Conservation (phyloP, 164 flowering plant genomes). For the Amborella trichopoda region DNA sequence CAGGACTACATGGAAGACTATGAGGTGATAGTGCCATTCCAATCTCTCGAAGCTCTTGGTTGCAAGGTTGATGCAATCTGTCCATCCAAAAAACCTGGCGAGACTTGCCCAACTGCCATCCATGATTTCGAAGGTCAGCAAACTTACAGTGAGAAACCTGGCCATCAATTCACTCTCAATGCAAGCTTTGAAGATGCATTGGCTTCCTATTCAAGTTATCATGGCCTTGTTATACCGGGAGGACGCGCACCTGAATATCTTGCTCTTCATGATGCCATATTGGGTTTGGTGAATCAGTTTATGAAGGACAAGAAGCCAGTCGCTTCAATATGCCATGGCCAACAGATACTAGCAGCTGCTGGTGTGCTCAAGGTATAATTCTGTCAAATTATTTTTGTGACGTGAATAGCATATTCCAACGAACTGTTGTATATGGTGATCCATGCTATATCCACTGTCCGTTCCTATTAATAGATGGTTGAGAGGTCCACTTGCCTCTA, state of each 20-base stretch:
- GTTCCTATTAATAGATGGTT: no score
- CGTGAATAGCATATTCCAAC: background rate
- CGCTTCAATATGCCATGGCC: slow-evolving; percentile 98
- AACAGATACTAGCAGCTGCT: slow-evolving; percentile 91
- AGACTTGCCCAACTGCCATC: slow-evolving; percentile 76
- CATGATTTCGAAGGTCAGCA: slow-evolving; percentile 99
- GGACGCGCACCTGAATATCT: slow-evolving; percentile 95
- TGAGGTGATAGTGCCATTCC: slow-evolving; percentile 89
- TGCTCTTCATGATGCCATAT: slow-evolving; percentile 61
- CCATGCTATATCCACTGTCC: no score
- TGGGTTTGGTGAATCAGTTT: slow-evolving; percentile 58
- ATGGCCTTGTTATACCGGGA: slow-evolving; percentile 96
- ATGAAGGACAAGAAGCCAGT: slow-evolving; percentile 77
- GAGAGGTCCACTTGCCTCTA: no score
- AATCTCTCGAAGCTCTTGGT: slow-evolving; percentile 82
- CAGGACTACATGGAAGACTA: slow-evolving; percentile 99
- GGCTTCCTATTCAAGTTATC: slow-evolving; percentile 40
- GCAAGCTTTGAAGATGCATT: slow-evolving; percentile 47
- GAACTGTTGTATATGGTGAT: no score
- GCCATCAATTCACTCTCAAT: slow-evolving; percentile 66
- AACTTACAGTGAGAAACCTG: slow-evolving; percentile 93
- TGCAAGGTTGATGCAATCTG: slow-evolving; percentile 91
- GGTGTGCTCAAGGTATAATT: slow-evolving; percentile 86
- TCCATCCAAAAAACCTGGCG: slow-evolving; percentile 76
- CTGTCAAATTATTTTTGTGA: background rate